These are phyloP conservation scores for Tilletia walkeri DNA, from an alignment of 1,284 basidiomycete species.

Conservation along the genomic window DNA sequence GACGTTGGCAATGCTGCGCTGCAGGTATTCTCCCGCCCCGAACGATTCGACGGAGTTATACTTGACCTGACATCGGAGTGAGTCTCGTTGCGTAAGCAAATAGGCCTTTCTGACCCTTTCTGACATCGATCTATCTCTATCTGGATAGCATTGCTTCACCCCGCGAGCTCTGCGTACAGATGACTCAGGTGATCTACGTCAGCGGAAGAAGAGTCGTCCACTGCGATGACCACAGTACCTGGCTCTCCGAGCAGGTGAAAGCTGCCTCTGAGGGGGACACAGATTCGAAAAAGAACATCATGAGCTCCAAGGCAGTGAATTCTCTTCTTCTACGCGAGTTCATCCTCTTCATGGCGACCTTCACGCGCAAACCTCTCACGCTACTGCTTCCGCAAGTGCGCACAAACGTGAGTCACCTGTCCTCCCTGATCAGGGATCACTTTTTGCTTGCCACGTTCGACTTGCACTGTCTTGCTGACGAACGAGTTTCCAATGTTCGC, in stretches of 20 bases:
- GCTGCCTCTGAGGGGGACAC: background rate
- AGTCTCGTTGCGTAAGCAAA: background rate
- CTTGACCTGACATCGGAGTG: constrained; percentile 7
- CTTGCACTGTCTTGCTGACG: background rate
- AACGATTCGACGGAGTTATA: background rate
- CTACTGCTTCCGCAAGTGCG: background rate
- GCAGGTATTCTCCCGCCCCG: constrained; percentile 7
- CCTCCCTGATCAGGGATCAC: background rate
- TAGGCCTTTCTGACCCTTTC: background rate
- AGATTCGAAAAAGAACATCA: background rate
- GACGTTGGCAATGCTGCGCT: constrained; percentile 5
- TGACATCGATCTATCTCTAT: background rate
- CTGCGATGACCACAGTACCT: background rate
- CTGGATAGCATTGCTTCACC: background rate
- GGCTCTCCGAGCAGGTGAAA: background rate
- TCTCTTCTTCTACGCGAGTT: background rate
- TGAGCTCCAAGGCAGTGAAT: background rate
- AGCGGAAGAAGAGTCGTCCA: background rate
- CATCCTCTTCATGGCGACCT: constrained; percentile 13
- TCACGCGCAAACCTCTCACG: background rate
- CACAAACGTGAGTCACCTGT: background rate
- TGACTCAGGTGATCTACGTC: background rate
- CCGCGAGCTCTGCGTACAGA: background rate
- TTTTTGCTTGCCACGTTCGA: background rate
- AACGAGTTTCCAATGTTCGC: no score